Evolutionary conservation across 225 moss, liverwort and hornwort genomes (phyloP), one percentile per base, ranked within the genome.

Genomic region (Pleurozium schreberi): DNA sequence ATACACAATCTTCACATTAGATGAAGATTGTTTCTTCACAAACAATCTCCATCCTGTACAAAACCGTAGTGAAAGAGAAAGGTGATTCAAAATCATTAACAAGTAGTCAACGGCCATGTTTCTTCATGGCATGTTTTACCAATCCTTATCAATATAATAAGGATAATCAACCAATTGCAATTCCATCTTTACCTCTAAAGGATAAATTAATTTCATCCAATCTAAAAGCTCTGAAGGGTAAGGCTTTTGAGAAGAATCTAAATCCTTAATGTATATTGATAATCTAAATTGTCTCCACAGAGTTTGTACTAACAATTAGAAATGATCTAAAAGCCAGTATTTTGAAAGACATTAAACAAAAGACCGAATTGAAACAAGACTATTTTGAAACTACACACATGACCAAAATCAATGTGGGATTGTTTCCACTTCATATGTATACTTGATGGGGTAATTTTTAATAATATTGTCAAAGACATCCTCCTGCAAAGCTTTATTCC

Each of bases 1-100:
- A 25, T 26, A 3, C 9, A 8, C 1, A 0, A 3, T 26, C 9
- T 70, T 42, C 42, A 15, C 2, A 2, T 70, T 0, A 0, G 0
- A 70, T 70, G 15, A 42, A 42, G 42, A 70, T 1, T 42, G 5
- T 26, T 26, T 25, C 26, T 0, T 42, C 8, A 42, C 42, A 42
- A 26, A 26, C 26, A 42, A 26, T 70, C 26, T 42, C 26, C 9
- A 42, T 70, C 25, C 25, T 14, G 42, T 8, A 40, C 23, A 26
- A 14, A 69, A 70, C 8, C 0, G 25, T 26, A 15, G 1, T 26
- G 1, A 42, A 1, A 42, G 26, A 42, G 9, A 9, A 26, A 1
- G 14, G 14, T 42, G 70, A 70, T 42, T 70, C 0, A 0, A 42
- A 70, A 42, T 70, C 70, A 70, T 8, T 4, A 69, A 40, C 23